Conservation (phyloP, 2,329 filamentous ascomycete species). For the Colletotrichum brevisporum region DNA sequence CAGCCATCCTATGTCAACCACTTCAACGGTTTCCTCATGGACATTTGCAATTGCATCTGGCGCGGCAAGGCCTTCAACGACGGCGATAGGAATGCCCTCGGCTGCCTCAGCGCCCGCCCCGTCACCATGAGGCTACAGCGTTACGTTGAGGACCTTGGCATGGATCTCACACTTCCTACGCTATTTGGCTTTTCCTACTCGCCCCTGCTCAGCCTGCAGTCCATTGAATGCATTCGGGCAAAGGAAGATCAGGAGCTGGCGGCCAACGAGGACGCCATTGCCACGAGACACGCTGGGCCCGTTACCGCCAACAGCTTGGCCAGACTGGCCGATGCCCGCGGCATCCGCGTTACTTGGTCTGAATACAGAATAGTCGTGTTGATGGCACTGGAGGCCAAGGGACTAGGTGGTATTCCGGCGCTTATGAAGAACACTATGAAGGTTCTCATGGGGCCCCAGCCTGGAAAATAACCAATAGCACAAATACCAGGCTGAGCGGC, state of each 20-base stretch:
- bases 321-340: constrained; percentile 74
- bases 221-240: constrained; percentile 68
- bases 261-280: constrained; percentile 53
- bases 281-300: constrained; percentile 73
- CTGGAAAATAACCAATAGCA: constrained; percentile 1
- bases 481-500: background rate
- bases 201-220: constrained; percentile 68
- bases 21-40: constrained; percentile 90
- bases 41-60: constrained; percentile 89
- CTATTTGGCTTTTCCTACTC: constrained; percentile 73
- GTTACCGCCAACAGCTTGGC: constrained; percentile 78
- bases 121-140: constrained; percentile 61
- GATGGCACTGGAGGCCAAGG: constrained; percentile 74
- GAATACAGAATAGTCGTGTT: constrained; percentile 83
- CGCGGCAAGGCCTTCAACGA: constrained; percentile 78
- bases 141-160: constrained; percentile 66
- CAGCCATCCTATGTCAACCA: constrained; percentile 73
- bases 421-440: constrained; percentile 88
- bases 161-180: constrained; percentile 59
- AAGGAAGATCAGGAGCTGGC: constrained; percentile 70
- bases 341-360: constrained; percentile 77
- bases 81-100: constrained; percentile 73
- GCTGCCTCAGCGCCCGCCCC: constrained; percentile 62
- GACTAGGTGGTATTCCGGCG: constrained; percentile 75
- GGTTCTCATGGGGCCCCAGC: constrained; percentile 69